These are phyloP conservation scores for Aureobasidium uvarum DNA, from an alignment of 2,329 filamentous ascomycete species.

Conservation along the genomic window DNA sequence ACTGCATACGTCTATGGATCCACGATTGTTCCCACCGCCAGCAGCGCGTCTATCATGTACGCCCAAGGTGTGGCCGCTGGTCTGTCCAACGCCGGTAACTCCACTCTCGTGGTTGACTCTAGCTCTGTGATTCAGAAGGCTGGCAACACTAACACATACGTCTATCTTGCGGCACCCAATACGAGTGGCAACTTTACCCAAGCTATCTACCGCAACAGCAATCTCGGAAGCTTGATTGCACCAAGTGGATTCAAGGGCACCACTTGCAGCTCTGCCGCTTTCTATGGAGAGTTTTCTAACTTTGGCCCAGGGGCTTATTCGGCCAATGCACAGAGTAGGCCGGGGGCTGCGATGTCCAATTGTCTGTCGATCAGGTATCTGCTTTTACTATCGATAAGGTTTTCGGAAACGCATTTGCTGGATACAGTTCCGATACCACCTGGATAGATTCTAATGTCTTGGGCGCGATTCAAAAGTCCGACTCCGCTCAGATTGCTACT, in stretches of 20 bases:
- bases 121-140: constrained; percentile 27
- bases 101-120: constrained; percentile 29
- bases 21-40: constrained; percentile 43
- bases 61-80: constrained; percentile 27
- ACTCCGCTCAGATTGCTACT: constrained; percentile 33
- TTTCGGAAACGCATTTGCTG: constrained; percentile 40
- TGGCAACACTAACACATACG: constrained; percentile 36
- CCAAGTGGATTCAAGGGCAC: constrained; percentile 40
- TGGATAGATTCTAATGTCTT: constrained; percentile 44
- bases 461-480: constrained; percentile 37
- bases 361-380: constrained; percentile 40
- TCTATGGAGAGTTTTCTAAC: constrained; percentile 47
- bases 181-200: constrained; percentile 38
- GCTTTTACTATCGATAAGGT: constrained; percentile 40
- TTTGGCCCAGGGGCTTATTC: constrained; percentile 45
- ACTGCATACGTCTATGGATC: constrained; percentile 48
- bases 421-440: constrained; percentile 38
- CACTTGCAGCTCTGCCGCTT: constrained; percentile 31
- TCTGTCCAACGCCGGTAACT: constrained; percentile 23
- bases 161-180: constrained; percentile 46
- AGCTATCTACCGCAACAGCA: constrained; percentile 45
- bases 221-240: constrained; percentile 43
- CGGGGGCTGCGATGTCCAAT: constrained; percentile 38
- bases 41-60: constrained; percentile 37
- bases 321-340: constrained; percentile 38